Conservation (phyloP, 768 basidiomycete genomes). For the Kwoniella sp. region DNA sequence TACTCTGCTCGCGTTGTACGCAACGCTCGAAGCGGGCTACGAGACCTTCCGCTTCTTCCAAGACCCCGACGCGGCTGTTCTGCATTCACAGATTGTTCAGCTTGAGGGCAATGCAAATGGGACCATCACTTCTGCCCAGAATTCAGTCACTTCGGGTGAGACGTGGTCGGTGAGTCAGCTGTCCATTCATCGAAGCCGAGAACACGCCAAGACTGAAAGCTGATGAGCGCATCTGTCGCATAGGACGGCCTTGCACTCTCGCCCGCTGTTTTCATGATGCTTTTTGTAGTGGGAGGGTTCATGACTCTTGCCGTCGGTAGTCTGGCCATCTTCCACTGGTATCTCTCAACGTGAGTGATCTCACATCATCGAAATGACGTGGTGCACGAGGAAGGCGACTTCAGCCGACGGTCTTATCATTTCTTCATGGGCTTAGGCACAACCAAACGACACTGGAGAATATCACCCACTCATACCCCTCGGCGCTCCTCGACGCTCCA, state of each 20-base stretch:
- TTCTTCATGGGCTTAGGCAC: conserved; percentile 22
- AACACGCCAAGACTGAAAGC: not conserved
- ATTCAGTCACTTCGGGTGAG: not conserved
- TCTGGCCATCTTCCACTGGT: conserved; percentile 47
- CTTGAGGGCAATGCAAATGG: conserved; percentile 1
- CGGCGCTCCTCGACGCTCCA: conserved; percentile 31
- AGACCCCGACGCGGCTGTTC: conserved; percentile 28
- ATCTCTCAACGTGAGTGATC: conserved; percentile 40
- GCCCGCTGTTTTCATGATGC: conserved; percentile 42
- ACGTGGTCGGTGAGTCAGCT: conserved; percentile 11
- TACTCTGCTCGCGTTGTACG: conserved; percentile 38
- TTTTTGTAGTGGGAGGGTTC: conserved; percentile 39
- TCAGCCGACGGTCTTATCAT: not conserved
- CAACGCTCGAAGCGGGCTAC: conserved; percentile 38
- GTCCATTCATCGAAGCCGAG: not conserved
- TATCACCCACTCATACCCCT: conserved; percentile 46
- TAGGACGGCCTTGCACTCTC: conserved; percentile 33
- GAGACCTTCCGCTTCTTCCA: conserved; percentile 33
- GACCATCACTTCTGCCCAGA: not conserved
- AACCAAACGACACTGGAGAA: conserved; percentile 49
- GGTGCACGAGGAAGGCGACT: too few species aligned
- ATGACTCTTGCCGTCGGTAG: conserved; percentile 46
- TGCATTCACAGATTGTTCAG: conserved; percentile 8
- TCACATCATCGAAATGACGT: not conserved
- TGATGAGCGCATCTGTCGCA: not conserved